These are phyloP conservation scores for Bipolaris cookei DNA, from an alignment of 2,329 filamentous ascomycete species.

Conservation along the genomic window DNA sequence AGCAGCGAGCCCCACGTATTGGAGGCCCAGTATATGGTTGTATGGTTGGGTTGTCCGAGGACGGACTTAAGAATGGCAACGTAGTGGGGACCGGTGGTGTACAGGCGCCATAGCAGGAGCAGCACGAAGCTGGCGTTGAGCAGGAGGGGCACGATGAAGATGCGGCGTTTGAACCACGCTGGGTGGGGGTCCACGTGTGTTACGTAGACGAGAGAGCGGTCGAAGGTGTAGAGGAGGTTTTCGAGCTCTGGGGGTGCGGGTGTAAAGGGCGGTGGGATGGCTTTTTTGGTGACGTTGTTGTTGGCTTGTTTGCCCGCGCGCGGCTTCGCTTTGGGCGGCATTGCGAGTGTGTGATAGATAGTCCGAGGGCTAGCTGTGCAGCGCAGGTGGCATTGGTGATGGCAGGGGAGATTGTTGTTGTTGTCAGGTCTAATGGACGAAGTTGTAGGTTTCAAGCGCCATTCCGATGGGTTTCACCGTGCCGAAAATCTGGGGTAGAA, in stretches of 20 bases:
- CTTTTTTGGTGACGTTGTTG: constrained; percentile 6
- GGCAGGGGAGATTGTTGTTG: neutral
- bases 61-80: constrained; percentile 67
- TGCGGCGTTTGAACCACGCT: constrained; percentile 74
- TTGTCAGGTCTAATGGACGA: neutral
- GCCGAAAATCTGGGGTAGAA: constrained; percentile 15
- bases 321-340: constrained; percentile 32
- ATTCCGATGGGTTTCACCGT: constrained; percentile 17
- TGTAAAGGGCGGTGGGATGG: constrained; percentile 64
- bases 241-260: constrained; percentile 67
- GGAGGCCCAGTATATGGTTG: constrained; percentile 64
- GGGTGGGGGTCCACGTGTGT: constrained; percentile 79
- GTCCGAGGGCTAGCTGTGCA: neutral
- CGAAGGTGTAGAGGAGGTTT: constrained; percentile 71
- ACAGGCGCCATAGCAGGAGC: constrained; percentile 72
- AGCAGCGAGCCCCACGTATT: constrained; percentile 63
- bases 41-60: constrained; percentile 70
- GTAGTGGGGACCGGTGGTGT: constrained; percentile 75
- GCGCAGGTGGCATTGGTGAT: constrained; percentile 6
- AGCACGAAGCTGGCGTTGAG: constrained; percentile 74
- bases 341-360: constrained; percentile 7
- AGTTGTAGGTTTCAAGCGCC: constrained; percentile 3
- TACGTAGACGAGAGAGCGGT: constrained; percentile 77
- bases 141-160: constrained; percentile 78
- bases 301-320: constrained; percentile 21